Conservation (phyloP, 148 eudicot species). For the Diospyros lotus region DNA sequence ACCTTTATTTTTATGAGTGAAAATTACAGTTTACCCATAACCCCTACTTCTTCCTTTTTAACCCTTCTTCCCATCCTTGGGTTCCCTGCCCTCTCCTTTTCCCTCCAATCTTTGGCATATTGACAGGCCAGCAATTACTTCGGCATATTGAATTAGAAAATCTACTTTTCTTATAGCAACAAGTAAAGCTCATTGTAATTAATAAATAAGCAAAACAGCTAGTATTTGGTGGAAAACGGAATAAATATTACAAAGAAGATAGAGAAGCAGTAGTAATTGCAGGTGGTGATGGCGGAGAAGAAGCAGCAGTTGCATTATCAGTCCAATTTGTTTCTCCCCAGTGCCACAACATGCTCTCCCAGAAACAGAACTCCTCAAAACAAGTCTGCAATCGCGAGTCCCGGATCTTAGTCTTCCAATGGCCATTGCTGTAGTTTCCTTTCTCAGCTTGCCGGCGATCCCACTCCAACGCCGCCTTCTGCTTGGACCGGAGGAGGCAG, state of each 20-base stretch:
- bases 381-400: conserved; percentile 64
- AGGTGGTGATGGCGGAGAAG: conserved; percentile 34
- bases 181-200: no score
- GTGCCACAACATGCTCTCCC: conserved; percentile 98
- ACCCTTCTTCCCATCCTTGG: no score
- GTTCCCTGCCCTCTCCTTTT: no score
- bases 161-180: no score
- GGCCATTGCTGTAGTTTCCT: conserved; percentile 66
- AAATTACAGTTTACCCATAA: no score
- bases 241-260: conserved; percentile 26
- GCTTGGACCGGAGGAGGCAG: conserved; percentile 74
- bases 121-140: no score
- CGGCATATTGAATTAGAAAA: no score
- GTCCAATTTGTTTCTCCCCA: conserved; percentile 97
- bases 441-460: conserved; percentile 79
- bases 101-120: no score
- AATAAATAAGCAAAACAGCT: not conserved
- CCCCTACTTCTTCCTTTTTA: no score
- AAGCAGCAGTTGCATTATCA: conserved; percentile 54
- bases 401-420: conserved; percentile 66
- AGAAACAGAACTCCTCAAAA: conserved; percentile 76
- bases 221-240: not conserved
- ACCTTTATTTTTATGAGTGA: no score
- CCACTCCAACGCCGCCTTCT: conserved; percentile 82
- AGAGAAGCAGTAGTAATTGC: conserved; percentile 31